A percentile compares a stretch with the other conserved stretches of the same genome.
Evolutionary conservation across 2,329 filamentous ascomycete genomes (phyloP).

Genomic region (Penicillium sclerotigenum): DNA sequence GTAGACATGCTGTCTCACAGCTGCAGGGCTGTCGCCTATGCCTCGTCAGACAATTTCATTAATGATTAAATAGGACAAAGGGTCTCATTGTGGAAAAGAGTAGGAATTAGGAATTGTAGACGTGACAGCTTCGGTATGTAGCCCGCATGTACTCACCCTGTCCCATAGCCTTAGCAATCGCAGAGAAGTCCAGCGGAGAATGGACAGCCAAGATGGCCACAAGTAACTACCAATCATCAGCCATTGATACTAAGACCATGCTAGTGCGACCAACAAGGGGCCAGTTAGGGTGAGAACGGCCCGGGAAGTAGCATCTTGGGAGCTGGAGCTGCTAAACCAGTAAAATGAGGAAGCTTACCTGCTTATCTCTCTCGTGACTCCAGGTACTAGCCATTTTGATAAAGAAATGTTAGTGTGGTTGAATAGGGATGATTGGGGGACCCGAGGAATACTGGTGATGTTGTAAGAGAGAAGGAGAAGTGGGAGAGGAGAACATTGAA

Average conservation of each 20-base stretch:
- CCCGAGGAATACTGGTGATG: background rate
- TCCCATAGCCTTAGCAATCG: background rate
- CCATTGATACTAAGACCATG: background rate
- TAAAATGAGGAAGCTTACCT: background rate
- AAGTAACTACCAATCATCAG: background rate
- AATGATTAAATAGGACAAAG: background rate
- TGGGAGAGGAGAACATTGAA: background rate
- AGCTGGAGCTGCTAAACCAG: too few species aligned
- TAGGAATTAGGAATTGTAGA: background rate
- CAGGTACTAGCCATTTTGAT: background rate
- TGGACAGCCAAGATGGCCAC: background rate
- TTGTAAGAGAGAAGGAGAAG: background rate
- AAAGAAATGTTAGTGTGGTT: background rate
- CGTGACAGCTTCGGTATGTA: background rate
- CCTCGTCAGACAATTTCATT: background rate
- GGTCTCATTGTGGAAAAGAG: rapidly evolving
- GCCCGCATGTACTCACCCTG: background rate
- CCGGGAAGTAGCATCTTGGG: background rate
- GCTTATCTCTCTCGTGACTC: background rate
- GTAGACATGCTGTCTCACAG: background rate
- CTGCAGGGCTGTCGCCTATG: background rate
- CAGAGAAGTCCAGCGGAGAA: background rate
- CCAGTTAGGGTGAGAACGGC: background rate
- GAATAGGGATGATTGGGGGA: background rate
- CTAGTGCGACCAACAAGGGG: too few species aligned